Evolutionary conservation across 225 moss, liverwort and hornwort species (phyloP).

Genomic region (Lunularia cruciata): DNA sequence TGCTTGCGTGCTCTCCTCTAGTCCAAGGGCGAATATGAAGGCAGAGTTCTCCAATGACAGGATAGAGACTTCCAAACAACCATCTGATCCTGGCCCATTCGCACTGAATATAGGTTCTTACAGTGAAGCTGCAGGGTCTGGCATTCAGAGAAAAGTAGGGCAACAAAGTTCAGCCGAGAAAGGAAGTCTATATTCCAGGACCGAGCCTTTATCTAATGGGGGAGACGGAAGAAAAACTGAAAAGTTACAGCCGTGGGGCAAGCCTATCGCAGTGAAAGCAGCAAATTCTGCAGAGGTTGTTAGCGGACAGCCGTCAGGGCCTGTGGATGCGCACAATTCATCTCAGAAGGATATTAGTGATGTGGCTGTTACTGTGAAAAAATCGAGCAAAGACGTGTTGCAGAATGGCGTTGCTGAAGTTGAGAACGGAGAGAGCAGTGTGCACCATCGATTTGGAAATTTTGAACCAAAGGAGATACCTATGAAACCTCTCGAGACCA

Average conservation of each 20-base stretch:
- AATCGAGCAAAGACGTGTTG: constrained; percentile 41
- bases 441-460: constrained; percentile 32
- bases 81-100: constrained; percentile 43
- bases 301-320: constrained; percentile 14
- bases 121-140: constrained; percentile 47
- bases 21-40: constrained; percentile 41
- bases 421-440: constrained; percentile 14
- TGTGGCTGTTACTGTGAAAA: constrained; percentile 32
- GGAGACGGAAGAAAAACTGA: constrained; percentile 52
- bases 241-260: constrained; percentile 59
- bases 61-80: constrained; percentile 54
- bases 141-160: constrained; percentile 46
- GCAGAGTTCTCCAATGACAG: constrained; percentile 56
- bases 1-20: constrained; percentile 55
- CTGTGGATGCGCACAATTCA: constrained; percentile 13
- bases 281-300: constrained; percentile 33
- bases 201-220: constrained; percentile 27
- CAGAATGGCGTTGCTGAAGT: constrained; percentile 14
- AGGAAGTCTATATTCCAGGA: constrained; percentile 56
- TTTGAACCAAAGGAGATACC: constrained; percentile 34
- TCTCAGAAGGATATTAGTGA: constrained; percentile 38
- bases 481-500: constrained; percentile 34
- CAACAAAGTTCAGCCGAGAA: constrained; percentile 46
- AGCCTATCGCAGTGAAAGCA: constrained; percentile 36
- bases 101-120: constrained; percentile 39